phyloP scores from a whole-genome alignment of 2,329 filamentous ascomycete species.

The Rutstroemia sp. region DNA sequence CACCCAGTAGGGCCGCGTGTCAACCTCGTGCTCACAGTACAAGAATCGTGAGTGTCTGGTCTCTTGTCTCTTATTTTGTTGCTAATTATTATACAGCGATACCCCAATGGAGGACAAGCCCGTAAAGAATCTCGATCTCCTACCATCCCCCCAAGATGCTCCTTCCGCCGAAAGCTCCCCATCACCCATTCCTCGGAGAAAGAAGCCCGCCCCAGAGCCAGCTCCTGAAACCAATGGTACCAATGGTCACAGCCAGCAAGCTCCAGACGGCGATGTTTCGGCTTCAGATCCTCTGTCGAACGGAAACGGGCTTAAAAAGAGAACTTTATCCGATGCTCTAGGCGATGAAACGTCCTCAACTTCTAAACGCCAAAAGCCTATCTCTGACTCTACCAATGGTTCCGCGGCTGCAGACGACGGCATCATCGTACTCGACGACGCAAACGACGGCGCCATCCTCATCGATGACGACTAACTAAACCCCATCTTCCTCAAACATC shows the following conservation, averaged over 20 bases:
- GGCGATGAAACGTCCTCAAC: slow-evolving; percentile 12
- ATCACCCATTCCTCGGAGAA: slow-evolving; percentile 24
- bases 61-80: not conserved
- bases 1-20: slow-evolving; percentile 69
- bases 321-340: slow-evolving; percentile 20
- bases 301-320: slow-evolving; percentile 23
- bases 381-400: slow-evolving; percentile 32
- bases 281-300: not conserved
- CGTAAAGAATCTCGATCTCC: slow-evolving; percentile 36
- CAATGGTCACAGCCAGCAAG: slow-evolving; percentile 12
- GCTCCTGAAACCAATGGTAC: not conserved
- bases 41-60: slow-evolving; percentile 45
- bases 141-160: slow-evolving; percentile 19
- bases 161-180: slow-evolving; percentile 5
- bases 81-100: not conserved
- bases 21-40: slow-evolving; percentile 68
- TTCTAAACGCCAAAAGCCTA: slow-evolving; percentile 27
- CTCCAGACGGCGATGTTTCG: not conserved
- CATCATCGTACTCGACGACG: slow-evolving; percentile 28
- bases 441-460: slow-evolving; percentile 53
- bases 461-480: slow-evolving; percentile 52
- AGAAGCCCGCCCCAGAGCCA: slow-evolving; percentile 14
- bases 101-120: slow-evolving; percentile 41
- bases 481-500: not conserved
- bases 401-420: slow-evolving; percentile 26